Percentiles rank a stretch among this genome's conserved stretches.
These are phyloP conservation scores for Cladosporium sp. DNA, from an alignment of 2,329 filamentous ascomycete species.

Conservation along the genomic window DNA sequence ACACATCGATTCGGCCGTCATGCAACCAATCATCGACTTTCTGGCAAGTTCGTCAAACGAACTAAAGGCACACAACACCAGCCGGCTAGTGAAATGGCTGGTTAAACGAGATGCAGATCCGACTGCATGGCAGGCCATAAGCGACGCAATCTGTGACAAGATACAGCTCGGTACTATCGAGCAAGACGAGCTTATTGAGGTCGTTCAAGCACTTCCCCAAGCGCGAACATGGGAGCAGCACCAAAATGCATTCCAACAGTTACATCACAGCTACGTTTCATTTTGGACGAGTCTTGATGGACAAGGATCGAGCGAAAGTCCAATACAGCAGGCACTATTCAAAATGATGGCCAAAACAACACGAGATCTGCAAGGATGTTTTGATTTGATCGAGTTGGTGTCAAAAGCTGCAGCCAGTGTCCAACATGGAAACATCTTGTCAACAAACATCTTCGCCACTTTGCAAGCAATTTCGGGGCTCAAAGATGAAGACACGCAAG, in stretches of 20 bases:
- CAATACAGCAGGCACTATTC: neutral
- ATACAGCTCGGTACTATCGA: constrained; percentile 4
- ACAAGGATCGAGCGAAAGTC: neutral
- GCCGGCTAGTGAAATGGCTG: constrained; percentile 21
- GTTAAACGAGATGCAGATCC: neutral
- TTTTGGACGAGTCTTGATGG: neutral
- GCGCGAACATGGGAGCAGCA: neutral
- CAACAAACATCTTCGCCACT: neutral
- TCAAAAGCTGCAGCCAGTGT: neutral
- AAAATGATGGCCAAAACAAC: neutral
- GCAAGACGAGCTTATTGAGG: constrained; percentile 3
- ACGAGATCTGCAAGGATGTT: neutral
- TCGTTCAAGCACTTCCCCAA: neutral
- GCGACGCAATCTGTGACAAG: constrained; percentile 1
- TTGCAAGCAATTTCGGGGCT: neutral
- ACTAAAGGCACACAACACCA: constrained; percentile 20
- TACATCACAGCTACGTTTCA: neutral
- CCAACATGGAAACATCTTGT: neutral
- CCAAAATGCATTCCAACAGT: neutral
- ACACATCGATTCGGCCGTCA: too few species aligned
- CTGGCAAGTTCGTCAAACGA: constrained; percentile 24
- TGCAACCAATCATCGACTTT: constrained; percentile 20
- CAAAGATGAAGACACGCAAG: neutral
- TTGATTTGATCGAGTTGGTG: neutral
- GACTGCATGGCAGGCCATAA: neutral